Evolutionary conservation across 2,329 filamentous ascomycete species (phyloP), one percentile per base, ranked within the genome.

Genomic region (Aspergillus sojae): DNA sequence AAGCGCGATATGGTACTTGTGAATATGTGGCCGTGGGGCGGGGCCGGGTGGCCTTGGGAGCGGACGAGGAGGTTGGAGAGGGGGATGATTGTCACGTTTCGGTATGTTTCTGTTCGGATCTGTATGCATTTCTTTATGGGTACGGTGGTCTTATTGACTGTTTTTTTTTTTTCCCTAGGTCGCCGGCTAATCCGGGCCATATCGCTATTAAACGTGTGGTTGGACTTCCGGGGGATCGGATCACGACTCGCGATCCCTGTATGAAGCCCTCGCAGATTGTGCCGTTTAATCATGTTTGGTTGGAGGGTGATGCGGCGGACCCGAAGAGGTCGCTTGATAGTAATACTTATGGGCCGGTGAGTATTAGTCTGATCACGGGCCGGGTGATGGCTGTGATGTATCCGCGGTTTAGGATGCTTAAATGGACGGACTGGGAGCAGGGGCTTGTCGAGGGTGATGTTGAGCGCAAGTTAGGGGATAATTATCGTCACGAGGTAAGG

Each of bases 281-380:
- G 26, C 94, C 94, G 5, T 85, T 85, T 66, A 93, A 93, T 21
- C 94, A 98, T 80, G 85, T 98, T 32, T 99, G 95, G 95, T 88
- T 99, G 1, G 94, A 98, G 76, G 95, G 95, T 1, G 95, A 99
- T 75, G 93, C 91, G 14, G 72, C 71, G 32, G 86, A 86, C 71
- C 86, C 87, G 70, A 84, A 86, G 57, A 86, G 86, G 71, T 92
- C 88, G 61, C 77, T 89, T 64, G 95, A 99, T 80, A 97, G 93
- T 78, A 96, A 97, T 78, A 88, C 88, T 14, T 97, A 96, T 77
- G 95, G 95, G 1, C 93, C 95, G 5, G 88, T 96, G 55, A 90
- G 91, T 28, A 87, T 87, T 67, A 87, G 86, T 60, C 76, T 98
- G 67, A 86, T 98, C 41, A 88, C 89, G 43, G 94, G 94, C 0